phyloP scores from a whole-genome alignment of 2,329 filamentous ascomycete genomes.

The Beauveria bassiana region DNA sequence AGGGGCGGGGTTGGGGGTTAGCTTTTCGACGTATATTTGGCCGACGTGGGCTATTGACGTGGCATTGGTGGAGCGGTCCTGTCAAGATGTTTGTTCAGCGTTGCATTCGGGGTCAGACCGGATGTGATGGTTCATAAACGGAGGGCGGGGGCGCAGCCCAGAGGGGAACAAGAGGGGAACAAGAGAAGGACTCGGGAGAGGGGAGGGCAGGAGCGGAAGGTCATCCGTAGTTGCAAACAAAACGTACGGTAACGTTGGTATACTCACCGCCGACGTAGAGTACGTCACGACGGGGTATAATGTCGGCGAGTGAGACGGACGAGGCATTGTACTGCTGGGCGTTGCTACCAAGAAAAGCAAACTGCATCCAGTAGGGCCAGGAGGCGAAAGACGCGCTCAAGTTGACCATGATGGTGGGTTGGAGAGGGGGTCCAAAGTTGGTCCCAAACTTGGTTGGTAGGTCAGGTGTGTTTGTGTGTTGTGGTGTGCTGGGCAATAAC shows the following conservation, averaged over 20 bases:
- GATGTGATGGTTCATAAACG: too few species aligned
- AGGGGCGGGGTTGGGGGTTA: conserved; percentile 18
- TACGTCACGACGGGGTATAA: conserved; percentile 19
- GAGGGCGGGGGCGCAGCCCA: too few species aligned
- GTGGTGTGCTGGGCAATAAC: too few species aligned
- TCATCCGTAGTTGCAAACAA: neutral
- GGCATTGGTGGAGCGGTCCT: conserved; percentile 13
- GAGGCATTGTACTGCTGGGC: conserved; percentile 11
- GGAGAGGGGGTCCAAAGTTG: too few species aligned
- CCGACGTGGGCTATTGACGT: conserved; percentile 17
- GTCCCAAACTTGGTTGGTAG: too few species aligned
- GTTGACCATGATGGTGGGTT: conserved; percentile 11
- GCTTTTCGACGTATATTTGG: conserved; percentile 26
- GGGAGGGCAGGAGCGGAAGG: too few species aligned
- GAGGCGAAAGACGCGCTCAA: conserved; percentile 10
- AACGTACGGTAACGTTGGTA: conserved; percentile 15
- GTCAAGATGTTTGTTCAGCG: neutral
- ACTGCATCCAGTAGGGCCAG: conserved; percentile 13
- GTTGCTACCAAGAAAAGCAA: conserved; percentile 12
- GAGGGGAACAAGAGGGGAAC: too few species aligned
- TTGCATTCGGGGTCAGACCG: neutral
- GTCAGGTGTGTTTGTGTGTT: too few species aligned
- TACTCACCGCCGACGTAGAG: conserved; percentile 24
- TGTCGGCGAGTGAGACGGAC: conserved; percentile 3
- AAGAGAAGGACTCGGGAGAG: too few species aligned